Evolutionary conservation across 495 filamentous ascomycete species (phyloP), one percentile per base, ranked within the genome.

Genomic region (Aspergillus avenaceus): DNA sequence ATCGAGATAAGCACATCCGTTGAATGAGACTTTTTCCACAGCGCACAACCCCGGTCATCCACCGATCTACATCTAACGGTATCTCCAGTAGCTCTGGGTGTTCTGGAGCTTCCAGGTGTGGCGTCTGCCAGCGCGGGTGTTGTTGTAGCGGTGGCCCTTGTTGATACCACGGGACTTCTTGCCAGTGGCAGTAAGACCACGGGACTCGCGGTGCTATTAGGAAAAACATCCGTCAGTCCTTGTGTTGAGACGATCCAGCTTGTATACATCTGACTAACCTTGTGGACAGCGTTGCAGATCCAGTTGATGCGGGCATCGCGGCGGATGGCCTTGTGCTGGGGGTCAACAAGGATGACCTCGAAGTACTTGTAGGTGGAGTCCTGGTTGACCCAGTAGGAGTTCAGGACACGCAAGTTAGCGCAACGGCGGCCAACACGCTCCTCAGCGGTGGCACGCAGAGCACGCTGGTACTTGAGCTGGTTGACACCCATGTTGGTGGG

Each of bases 341-440:
- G 95, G 80, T 99, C 93, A 70, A 99, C 95, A 61, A 97, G 87
- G 81, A 99, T 97, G 74, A 99, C 84, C 79, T 99, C 93, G 79
- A 83, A 99, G 85, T 97, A 99, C 84, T 99, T 99, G 88, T 97
- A 99, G 77, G 93, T 97, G 47, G 91, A 96, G 82, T 99, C 93
- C 83, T 99, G 93, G 84, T 99, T 99, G 85, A 97, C 90, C 93
- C 93, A 99, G 90, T 99, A 99, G 61, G 91, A 96, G 84, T 97
- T 99, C 70, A 99, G 84, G 60, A 99, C 95, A 61, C 93, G 87
- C 74, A 98, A 77, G 80, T 98, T 98, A 78, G 91, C 90, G 80
- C 90, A 96, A 69, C 91, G 91, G 72, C 92, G 91, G 65, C 95
- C 93, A 67, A 97, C 92, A 87, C 93, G 95, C 87, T 97, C 93